Base-by-base conservation (phyloP, 2,329 filamentous ascomycete species). In the Colletotrichum cordylinicola region DNA sequence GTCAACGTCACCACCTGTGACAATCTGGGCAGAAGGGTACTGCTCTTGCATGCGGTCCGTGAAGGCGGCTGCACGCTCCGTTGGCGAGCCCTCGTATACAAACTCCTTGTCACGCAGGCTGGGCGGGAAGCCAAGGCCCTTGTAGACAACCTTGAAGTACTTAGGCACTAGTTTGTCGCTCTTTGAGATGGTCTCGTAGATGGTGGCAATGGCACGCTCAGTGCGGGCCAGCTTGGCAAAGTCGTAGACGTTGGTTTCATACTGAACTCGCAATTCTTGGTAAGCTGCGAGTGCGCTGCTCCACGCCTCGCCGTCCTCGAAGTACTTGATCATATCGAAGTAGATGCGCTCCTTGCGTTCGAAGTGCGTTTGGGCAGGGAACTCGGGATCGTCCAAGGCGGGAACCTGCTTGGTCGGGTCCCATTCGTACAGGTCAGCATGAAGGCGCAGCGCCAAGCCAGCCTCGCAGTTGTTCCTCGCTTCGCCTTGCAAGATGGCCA, bases 261-360 rank as follows among this genome's bases (percentile, higher is more conserved):
- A 99, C 84, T 98, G 96, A n/a, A 88, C 86, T 64, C 96, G 94
- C 67, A 99, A 92, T 84, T 99, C 96, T 82, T 94, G 94, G 85
- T 99, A 98, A 4, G 95, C 95, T 8, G 92, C 90, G 56, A 99
- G 87, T 2, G 96, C 96, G 83, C 95, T 95, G 80, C 94, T 94
- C 96, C 96, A 98, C 1, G 95, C 95, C 82, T 95, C 94, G n/a
- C 96, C 96, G 76, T 98, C 95, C 82, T 98, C 96, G 78, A 97
- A 98, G 82, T 96, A 90, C 83, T 96, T 96, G 83, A 98, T 98
- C 90, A 98, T 98, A 79, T 96, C 92, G 81, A 98, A 98, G 85
- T 98, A 98, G 66, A 98, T 90, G 48, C 92, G 90, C 84, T 98
- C 97, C 83, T 98, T 98, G 52, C 96, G 93, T 80, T 98, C 96